A percentile compares a stretch with the other conserved stretches of the same genome.
Evolutionary conservation across 305 asterid species (phyloP).

Genomic region (Lippia alba): DNA sequence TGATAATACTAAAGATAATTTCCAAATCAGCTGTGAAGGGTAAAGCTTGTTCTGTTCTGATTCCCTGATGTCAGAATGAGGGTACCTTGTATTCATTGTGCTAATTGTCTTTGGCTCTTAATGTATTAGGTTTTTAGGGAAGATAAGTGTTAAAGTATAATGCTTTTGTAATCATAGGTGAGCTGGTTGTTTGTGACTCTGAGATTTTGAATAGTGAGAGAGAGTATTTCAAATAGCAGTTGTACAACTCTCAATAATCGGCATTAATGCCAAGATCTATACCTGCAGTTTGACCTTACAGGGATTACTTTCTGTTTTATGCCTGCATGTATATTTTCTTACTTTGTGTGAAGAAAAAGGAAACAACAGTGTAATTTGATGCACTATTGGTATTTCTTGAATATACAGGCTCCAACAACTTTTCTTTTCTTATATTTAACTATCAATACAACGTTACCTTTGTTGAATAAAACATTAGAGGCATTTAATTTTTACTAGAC

Average conservation of each 20-base stretch:
- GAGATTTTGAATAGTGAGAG: slow-evolving; percentile 4
- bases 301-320: not conserved
- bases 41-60: not conserved
- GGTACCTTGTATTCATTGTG: not conserved
- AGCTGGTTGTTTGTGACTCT: not conserved
- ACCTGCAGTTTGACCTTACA: slow-evolving; percentile 10
- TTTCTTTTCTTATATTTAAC: not conserved
- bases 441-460: not conserved
- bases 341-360: not conserved
- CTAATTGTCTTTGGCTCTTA: not conserved
- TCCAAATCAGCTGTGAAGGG: slow-evolving; percentile 2
- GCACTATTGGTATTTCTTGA: not conserved
- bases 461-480: not conserved
- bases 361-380: not conserved
- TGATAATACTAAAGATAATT: slow-evolving; percentile 7
- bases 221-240: not conserved
- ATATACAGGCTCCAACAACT: not conserved
- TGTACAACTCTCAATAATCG: not conserved
- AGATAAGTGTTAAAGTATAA: slow-evolving; percentile 7
- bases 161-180: not conserved
- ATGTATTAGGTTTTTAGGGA: not conserved
- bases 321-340: not conserved
- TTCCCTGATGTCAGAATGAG: slow-evolving; percentile 1
- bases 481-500: not conserved
- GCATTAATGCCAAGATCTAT: not conserved